These are phyloP conservation scores for Canavalia gladiata DNA, from an alignment of 306 rosid species.

Conservation along the genomic window DNA sequence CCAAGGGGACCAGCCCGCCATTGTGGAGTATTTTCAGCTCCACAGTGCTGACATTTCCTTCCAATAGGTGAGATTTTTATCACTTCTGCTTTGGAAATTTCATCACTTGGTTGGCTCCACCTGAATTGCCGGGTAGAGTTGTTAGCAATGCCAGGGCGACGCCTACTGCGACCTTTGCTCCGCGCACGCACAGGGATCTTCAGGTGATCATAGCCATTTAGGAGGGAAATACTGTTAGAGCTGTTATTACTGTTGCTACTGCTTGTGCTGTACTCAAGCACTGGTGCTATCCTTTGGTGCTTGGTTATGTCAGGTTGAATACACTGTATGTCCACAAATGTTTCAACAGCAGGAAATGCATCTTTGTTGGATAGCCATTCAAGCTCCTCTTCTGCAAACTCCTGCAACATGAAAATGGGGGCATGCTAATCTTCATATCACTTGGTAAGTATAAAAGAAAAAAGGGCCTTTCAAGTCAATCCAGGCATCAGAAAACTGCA, in stretches of 20 bases:
- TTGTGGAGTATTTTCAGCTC: constrained; percentile 73
- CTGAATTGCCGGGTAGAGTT: constrained; percentile 48
- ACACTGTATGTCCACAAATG: constrained; percentile 56
- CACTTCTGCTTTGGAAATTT: constrained; percentile 35
- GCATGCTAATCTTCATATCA: constrained; percentile 1
- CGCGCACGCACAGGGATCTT: constrained; percentile 74
- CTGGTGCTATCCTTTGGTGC: constrained; percentile 56
- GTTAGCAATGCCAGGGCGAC: constrained; percentile 42
- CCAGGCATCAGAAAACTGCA: constrained; percentile 13
- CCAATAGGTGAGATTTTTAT: constrained; percentile 41
- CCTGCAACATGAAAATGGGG: constrained; percentile 51
- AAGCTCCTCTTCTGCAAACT: constrained; percentile 74
- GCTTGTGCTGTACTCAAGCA: constrained; percentile 62
- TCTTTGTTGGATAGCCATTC: constrained; percentile 92
- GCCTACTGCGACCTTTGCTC: constrained; percentile 62
- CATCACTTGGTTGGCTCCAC: constrained; percentile 48
- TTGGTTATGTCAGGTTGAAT: constrained; percentile 52
- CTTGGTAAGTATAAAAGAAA: constrained; percentile 1
- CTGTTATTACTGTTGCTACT: constrained; percentile 61
- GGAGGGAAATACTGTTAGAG: constrained; percentile 51
- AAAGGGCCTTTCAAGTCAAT: constrained; percentile 35
- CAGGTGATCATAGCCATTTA: constrained; percentile 61
- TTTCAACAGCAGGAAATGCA: constrained; percentile 76
- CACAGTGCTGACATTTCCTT: constrained; percentile 78
- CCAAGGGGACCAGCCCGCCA: constrained; percentile 88